Base-by-base conservation (phyloP, 2,329 filamentous ascomycete species). In the Botryotinia convoluta region DNA sequence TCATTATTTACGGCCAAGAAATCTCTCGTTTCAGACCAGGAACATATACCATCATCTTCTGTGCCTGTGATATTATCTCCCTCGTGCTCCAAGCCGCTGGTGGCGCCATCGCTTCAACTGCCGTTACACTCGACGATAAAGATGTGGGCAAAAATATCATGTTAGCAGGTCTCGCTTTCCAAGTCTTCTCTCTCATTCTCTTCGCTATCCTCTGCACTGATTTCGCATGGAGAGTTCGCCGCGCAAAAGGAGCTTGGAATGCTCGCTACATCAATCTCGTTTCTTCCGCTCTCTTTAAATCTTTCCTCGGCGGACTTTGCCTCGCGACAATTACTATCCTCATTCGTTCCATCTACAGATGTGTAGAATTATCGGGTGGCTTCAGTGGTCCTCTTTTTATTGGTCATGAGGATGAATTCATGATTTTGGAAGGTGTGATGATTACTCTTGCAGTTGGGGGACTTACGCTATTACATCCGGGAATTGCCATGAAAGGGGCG, bases 21-120 rank as follows among this genome's bases (percentile, higher is more conserved):
- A 81, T 85, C 74, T 86, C 85, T 35, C 82, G 83, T 39, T 81
- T 87, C 71, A 83, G 82, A 59, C 84, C 86, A 10, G 80, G 81
- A 9, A 82, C 84, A 70, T 90, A 89, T 79, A 89, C 88, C 18
- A 85, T 85, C 51, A 72, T 79, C 64, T 80, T 80, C 75, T 78
- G 77, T 29, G 85, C 87, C 71, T 86, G 86, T 80, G 88, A 90
- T 80, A 81, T 90, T 32, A 86, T 86, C 68, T 89, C 87, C 76
- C 85, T 90, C 71, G 79, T 89, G 63, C 83, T 90, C 63, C 88
- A 90, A 83, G 88, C 87, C 76, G 84, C 86, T 74, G 88, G 88
- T 71, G 88, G 88, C 39, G 85, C 83, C 37, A 82, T 90, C 73
- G 88, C 88, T 12, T 86, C 87, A 18, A 83, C 83, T 4, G 86